Evolutionary conservation across 805 yeast species (phyloP), one percentile per base, ranked within the genome.

Genomic region (Kurtzmaniella fragi): DNA sequence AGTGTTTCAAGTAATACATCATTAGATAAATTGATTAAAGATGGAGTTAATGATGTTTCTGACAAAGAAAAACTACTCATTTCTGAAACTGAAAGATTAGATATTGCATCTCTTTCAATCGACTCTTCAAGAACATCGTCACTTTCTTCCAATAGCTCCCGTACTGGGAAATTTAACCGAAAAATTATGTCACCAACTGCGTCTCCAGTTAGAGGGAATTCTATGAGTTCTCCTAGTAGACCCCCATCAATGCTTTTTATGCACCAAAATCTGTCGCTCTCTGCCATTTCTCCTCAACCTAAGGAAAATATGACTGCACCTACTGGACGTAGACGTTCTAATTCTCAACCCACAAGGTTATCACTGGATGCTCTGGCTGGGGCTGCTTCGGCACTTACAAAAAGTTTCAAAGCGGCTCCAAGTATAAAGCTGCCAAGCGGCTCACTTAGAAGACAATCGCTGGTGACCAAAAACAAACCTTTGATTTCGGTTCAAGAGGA

Each of bases 321-420:
- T 2, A 34, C 36, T 10, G 30, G 28, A n/a, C 57, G 71, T 11
- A 53, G 59, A 11, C 52, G 71, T 35, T 57, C 71, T 4, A 62
- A 56, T 41, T 64, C 71, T 5, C 70, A 64, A 39, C 70, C 70
- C 1, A 42, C 40, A 10, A 42, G 25, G 8, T 20, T 20, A 20
- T 20, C 25, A 20, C 8, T 8, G 8, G 25, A 31, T 17, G 61
- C 61, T n/a, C 44, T 62, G n/a, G 48, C 55, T 7, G 65, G 62
- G 1, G 70, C 70, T 2, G 66, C 67, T 9, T 53, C 62, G 11
- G 68, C 68, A 2, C 48, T 57, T 37, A 50, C 41, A 12, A 43
- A 41, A 28, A 51, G 39, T 20, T 43, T 31, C 14, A 42, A 38
- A 23, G 34, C 42, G 30, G 27, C 37, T 2, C 10, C 38, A 32